These are phyloP conservation scores for Oenanthe javanica DNA, from an alignment of 140 eudicot genomes.

Conservation along the genomic window DNA sequence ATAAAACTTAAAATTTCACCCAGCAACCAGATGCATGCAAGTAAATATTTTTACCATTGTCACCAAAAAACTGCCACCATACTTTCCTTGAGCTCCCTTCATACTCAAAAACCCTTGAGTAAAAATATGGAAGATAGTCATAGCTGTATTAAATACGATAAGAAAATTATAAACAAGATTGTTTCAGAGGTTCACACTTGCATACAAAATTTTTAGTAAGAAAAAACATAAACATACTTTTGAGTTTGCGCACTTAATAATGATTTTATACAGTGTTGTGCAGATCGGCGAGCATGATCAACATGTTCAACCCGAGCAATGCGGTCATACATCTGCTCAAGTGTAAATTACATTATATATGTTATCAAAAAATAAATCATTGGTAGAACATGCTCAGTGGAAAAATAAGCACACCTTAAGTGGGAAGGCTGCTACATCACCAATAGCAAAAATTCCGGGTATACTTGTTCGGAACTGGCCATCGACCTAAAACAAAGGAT, in stretches of 20 bases:
- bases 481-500: slow-evolving; percentile 56
- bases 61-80: slow-evolving; percentile 98
- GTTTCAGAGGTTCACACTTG: background rate
- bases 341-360: background rate
- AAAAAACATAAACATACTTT: slow-evolving; percentile 21
- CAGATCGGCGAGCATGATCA: slow-evolving; percentile 97
- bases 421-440: slow-evolving; percentile 99
- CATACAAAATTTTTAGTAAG: background rate
- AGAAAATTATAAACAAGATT: background rate
- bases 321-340: slow-evolving; percentile 74
- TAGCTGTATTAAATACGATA: slow-evolving; percentile 28
- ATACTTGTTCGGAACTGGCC: slow-evolving; percentile 73
- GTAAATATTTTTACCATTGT: slow-evolving; percentile 47
- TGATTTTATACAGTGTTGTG: slow-evolving; percentile 83
- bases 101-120: slow-evolving; percentile 87
- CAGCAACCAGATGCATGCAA: background rate
- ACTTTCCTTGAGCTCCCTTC: slow-evolving; percentile 97
- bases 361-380: background rate
- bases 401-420: slow-evolving; percentile 45
- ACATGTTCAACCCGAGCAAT: slow-evolving; percentile 93
- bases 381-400: background rate
- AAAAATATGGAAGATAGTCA: slow-evolving; percentile 86
- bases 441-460: slow-evolving; percentile 90
- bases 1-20: background rate
- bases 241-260: slow-evolving; percentile 68